These are phyloP conservation scores for Microdochium paspali DNA, from an alignment of 2,329 filamentous ascomycete species.

Conservation along the genomic window DNA sequence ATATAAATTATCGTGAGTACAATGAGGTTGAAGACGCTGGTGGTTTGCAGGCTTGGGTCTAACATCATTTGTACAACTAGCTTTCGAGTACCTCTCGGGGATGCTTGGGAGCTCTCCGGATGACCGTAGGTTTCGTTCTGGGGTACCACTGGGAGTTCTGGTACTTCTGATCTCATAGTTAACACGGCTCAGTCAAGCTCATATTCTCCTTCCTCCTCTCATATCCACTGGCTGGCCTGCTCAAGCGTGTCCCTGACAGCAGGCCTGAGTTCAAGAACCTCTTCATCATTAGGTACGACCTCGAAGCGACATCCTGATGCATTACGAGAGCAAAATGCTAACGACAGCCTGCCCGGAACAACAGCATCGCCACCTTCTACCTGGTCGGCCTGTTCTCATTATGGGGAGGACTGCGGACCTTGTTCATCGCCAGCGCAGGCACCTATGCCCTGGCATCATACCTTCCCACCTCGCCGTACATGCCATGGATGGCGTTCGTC, in stretches of 20 bases:
- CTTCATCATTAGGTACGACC: slow-evolving; percentile 66
- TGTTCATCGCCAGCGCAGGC: slow-evolving; percentile 69
- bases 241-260: slow-evolving; percentile 84
- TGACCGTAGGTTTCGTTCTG: slow-evolving; percentile 27
- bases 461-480: slow-evolving; percentile 71
- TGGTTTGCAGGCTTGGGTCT: slow-evolving; percentile 2
- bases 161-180: background rate
- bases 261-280: slow-evolving; percentile 78
- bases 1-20: slow-evolving; percentile 21
- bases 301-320: background rate
- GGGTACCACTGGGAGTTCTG: background rate
- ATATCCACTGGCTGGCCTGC: slow-evolving; percentile 77
- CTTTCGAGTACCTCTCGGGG: slow-evolving; percentile 31
- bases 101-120: slow-evolving; percentile 33
- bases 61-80: slow-evolving; percentile 17
- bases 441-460: slow-evolving; percentile 78
- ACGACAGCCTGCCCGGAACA: background rate
- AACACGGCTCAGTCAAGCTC: slow-evolving; percentile 95
- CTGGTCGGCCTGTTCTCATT: slow-evolving; percentile 88
- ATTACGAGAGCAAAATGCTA: background rate
- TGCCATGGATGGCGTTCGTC: slow-evolving; percentile 94
- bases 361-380: slow-evolving; percentile 56
- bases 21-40: no score
- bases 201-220: slow-evolving; percentile 84
- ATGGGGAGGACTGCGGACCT: slow-evolving; percentile 73